Evolutionary conservation across 768 basidiomycete species (phyloP).

Genomic region (Boletus subparvulus): DNA sequence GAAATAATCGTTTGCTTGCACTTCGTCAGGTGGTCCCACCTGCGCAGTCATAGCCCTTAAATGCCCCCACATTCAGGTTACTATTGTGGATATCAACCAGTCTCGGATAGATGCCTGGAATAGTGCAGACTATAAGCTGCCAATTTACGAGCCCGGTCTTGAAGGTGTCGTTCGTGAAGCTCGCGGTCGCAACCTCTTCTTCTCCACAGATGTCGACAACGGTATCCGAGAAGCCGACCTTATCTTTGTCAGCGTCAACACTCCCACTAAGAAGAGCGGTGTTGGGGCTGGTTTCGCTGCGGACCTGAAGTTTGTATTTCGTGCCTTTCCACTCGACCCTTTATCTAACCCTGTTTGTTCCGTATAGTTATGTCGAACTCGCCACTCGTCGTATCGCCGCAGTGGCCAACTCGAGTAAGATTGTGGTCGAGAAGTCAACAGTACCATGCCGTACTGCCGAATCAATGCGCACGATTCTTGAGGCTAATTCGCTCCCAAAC

Average conservation of each 20-base stretch:
- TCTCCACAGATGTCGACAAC: slow-evolving; percentile 92
- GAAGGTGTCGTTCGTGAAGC: slow-evolving; percentile 85
- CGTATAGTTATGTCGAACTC: slow-evolving; percentile 86
- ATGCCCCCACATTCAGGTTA: slow-evolving; percentile 90
- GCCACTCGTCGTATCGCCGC: slow-evolving; percentile 96
- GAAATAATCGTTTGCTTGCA: slow-evolving; percentile 16
- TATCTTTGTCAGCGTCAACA: slow-evolving; percentile 98
- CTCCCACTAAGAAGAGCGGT: slow-evolving; percentile 97
- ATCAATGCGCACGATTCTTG: slow-evolving; percentile 98
- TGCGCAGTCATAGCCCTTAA: slow-evolving; percentile 93
- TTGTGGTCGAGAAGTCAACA: slow-evolving; percentile 99
- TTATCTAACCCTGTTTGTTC: slow-evolving; percentile 6
- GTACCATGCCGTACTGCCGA: slow-evolving; percentile 98
- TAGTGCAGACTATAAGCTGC: slow-evolving; percentile 74
- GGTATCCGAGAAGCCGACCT: slow-evolving; percentile 94
- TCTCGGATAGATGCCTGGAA: slow-evolving; percentile 97
- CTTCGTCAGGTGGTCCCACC: slow-evolving; percentile 78
- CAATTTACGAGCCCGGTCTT: slow-evolving; percentile 98
- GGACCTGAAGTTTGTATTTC: slow-evolving; percentile 83
- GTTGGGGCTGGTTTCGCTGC: slow-evolving; percentile 98
- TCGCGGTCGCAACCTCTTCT: slow-evolving; percentile 94
- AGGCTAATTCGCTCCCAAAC: slow-evolving; percentile 93
- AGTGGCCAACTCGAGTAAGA: slow-evolving; percentile 88
- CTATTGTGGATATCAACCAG: slow-evolving; percentile 97
- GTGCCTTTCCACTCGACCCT: slow-evolving; percentile 1